Conservation (phyloP, 2,329 filamentous ascomycete species). For the Penicillium sp. region DNA sequence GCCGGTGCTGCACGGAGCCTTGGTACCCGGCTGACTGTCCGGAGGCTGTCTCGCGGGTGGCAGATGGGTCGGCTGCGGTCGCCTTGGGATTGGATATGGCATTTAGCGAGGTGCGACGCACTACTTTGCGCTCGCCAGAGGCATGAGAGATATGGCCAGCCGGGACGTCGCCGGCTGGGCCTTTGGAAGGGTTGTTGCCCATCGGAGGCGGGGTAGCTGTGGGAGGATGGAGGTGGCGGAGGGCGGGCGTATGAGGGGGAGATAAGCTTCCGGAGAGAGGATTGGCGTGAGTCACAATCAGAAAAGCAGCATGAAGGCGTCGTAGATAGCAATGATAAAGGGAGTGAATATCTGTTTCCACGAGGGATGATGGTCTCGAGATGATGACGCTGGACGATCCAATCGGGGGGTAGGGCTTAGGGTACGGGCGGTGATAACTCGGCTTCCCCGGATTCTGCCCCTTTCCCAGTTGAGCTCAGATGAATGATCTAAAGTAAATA, state of each 20-base stretch:
- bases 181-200: constrained; percentile 53
- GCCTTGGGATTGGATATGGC: constrained; percentile 42
- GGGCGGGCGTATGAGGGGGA: constrained; percentile 8
- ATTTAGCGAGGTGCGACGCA: constrained; percentile 45
- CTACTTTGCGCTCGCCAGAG: constrained; percentile 40
- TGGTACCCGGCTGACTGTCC: constrained; percentile 41
- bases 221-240: neutral
- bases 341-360: constrained; percentile 11
- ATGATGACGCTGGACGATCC: constrained; percentile 22
- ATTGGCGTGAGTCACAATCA: constrained; percentile 17
- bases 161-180: constrained; percentile 35
- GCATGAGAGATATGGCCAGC: constrained; percentile 30
- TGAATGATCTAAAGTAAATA: neutral
- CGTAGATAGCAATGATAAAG: constrained; percentile 8
- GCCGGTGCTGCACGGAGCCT: constrained; percentile 42
- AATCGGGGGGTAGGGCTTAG: constrained; percentile 28
- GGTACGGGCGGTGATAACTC: constrained; percentile 14
- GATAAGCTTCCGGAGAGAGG: constrained; percentile 4
- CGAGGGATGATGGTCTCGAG: constrained; percentile 12
- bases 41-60: constrained; percentile 46
- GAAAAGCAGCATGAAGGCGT: constrained; percentile 27
- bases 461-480: constrained; percentile 3
- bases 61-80: constrained; percentile 46
- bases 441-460: constrained; percentile 21
- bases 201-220: constrained; percentile 38